Evolutionary conservation across 345 rosid genomes (phyloP).

Genomic region (Dipteronia dyeriana): DNA sequence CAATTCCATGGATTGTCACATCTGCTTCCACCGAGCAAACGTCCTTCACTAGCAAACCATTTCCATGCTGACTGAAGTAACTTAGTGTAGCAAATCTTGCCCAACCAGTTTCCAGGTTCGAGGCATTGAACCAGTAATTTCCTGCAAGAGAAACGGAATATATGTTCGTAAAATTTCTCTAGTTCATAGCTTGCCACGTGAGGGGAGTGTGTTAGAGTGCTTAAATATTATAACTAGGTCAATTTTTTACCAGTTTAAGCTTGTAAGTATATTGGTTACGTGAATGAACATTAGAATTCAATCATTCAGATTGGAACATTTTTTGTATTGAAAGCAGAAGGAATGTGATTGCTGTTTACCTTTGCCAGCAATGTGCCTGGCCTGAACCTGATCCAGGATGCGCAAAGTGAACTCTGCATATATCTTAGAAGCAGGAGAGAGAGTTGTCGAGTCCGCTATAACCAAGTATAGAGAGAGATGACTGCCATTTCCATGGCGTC

Average conservation of each 20-base stretch:
- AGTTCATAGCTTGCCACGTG: no score
- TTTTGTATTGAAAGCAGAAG: not conserved
- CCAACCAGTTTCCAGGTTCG: conserved; percentile 35
- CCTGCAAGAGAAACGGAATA: conserved; percentile 27
- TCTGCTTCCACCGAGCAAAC: conserved; percentile 41
- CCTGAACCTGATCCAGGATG: conserved; percentile 33
- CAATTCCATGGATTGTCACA: conserved; percentile 31
- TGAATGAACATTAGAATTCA: no score
- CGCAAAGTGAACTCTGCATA: conserved; percentile 34
- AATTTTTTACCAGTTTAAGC: no score
- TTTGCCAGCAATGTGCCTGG: conserved; percentile 30
- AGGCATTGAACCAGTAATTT: conserved; percentile 34
- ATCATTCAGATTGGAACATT: not conserved
- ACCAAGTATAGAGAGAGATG: conserved; percentile 35
- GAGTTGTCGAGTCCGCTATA: conserved; percentile 25
- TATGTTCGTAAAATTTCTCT: no score
- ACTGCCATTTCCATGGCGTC: conserved; percentile 24
- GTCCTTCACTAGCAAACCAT: conserved; percentile 31
- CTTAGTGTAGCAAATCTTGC: conserved; percentile 24
- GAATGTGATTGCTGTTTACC: conserved; percentile 26
- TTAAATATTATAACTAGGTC: no score
- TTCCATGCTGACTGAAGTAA: conserved; percentile 8
- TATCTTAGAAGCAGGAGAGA: conserved; percentile 32
- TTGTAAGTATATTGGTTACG: no score
- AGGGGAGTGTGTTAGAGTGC: no score